These are phyloP conservation scores for Wallacemonas sp. DNA, from an alignment of 208 protist species.

Conservation along the genomic window DNA sequence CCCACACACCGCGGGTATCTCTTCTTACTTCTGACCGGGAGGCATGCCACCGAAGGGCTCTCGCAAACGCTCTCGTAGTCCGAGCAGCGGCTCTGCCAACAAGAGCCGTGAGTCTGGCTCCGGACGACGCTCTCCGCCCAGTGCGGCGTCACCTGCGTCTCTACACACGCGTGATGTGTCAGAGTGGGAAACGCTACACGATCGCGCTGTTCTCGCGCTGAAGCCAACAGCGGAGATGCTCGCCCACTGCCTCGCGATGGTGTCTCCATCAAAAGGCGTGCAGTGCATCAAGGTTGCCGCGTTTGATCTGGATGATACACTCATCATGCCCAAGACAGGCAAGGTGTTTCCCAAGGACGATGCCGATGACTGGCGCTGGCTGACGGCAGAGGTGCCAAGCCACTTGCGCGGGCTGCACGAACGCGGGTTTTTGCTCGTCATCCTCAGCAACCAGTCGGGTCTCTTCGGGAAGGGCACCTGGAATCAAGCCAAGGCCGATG, in stretches of 20 bases:
- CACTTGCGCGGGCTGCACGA: conserved; percentile 50
- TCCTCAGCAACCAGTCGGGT: conserved; percentile 93
- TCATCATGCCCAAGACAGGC: conserved; percentile 55
- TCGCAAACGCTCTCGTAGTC: not conserved
- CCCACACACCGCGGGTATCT: no score
- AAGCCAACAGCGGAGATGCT: conserved; percentile 25
- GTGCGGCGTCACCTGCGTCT: not conserved
- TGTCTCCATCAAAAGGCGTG: not conserved
- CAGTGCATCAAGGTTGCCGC: conserved; percentile 44
- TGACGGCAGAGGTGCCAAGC: conserved; percentile 32
- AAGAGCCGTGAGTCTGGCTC: no score
- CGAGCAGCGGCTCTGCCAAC: not conserved
- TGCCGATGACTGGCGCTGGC: conserved; percentile 65
- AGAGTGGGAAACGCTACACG: conserved; percentile 32
- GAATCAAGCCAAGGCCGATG: conserved; percentile 56
- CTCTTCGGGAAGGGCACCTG: conserved; percentile 54
- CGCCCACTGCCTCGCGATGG: not conserved
- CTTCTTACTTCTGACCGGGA: no score
- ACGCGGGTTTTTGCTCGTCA: conserved; percentile 75
- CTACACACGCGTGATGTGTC: not conserved
- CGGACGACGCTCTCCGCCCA: no score
- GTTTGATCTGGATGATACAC: conserved; percentile 82
- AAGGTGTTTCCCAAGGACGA: conserved; percentile 61
- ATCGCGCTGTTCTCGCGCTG: conserved; percentile 27
- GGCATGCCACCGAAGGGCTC: conserved; percentile 5